Evolutionary conservation across 306 rosid species (phyloP).

Genomic region (Elaeagnus macrophylla): DNA sequence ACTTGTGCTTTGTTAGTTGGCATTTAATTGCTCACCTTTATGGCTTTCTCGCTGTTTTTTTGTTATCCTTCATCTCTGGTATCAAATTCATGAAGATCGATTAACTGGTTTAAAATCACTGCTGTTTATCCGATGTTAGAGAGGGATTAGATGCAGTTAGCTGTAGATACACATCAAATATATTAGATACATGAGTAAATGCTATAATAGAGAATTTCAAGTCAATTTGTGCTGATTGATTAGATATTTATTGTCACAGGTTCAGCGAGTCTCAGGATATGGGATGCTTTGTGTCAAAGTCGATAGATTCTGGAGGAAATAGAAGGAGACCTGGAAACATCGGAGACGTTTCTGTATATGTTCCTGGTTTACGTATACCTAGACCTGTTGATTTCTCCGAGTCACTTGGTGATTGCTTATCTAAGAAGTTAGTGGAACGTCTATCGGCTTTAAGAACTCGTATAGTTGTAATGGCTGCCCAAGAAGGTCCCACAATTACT

Average conservation of each 20-base stretch:
- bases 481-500: constrained; percentile 88
- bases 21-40: constrained; percentile 41
- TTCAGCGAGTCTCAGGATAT: constrained; percentile 38
- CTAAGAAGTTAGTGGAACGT: constrained; percentile 75
- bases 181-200: not conserved
- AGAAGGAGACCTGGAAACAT: constrained; percentile 87
- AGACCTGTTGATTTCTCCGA: constrained; percentile 83
- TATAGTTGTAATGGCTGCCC: constrained; percentile 88
- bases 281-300: constrained; percentile 81
- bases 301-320: constrained; percentile 66
- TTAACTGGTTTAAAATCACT: constrained; percentile 13
- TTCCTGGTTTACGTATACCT: constrained; percentile 92
- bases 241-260: constrained; percentile 29
- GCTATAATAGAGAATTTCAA: constrained; percentile 2
- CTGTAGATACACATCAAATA: not conserved
- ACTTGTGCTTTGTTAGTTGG: constrained; percentile 66
- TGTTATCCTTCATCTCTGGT: constrained; percentile 22
- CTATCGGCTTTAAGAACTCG: constrained; percentile 82
- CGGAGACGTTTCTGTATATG: constrained; percentile 89
- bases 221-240: constrained; percentile 24
- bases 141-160: not conserved
- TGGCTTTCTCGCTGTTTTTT: constrained; percentile 30
- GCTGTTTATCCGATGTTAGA: constrained; percentile 8
- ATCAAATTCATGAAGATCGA: constrained; percentile 15
- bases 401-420: constrained; percentile 58